A percentile compares a stretch with the other conserved stretches of the same genome.
These are phyloP conservation scores for Chaetomium fimeti DNA, from an alignment of 495 filamentous ascomycete species.

Conservation along the genomic window DNA sequence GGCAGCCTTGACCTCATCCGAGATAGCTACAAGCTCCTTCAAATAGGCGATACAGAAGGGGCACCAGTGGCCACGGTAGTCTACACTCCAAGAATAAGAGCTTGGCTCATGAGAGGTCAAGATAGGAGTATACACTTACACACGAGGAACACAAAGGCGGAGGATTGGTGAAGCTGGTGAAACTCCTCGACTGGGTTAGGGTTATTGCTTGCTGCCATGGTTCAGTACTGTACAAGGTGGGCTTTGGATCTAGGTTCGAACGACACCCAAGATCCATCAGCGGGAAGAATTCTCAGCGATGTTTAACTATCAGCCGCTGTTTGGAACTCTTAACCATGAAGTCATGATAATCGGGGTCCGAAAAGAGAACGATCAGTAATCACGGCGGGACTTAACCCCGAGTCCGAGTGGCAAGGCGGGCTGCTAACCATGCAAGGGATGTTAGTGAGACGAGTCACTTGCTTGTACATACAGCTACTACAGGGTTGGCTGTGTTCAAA, in stretches of 20 bases:
- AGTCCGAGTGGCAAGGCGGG: background rate
- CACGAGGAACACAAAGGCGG: background rate
- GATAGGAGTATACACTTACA: background rate
- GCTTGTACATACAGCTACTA: too few relatives aligned
- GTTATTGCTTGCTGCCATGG: background rate
- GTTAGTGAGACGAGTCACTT: too few relatives aligned
- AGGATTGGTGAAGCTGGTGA: background rate
- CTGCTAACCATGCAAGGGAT: background rate
- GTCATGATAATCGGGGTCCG: background rate
- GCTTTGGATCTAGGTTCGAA: background rate
- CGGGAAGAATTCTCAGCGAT: too few relatives aligned
- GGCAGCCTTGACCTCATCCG: background rate
- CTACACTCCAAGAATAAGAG: background rate
- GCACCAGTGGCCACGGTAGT: conserved; percentile 7
- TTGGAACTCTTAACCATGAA: background rate
- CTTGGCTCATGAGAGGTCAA: background rate
- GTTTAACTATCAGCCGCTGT: too few relatives aligned
- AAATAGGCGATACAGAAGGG: background rate
- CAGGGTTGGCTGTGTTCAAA: too few relatives aligned
- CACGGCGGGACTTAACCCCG: background rate
- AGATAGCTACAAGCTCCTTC: conserved; percentile 1
- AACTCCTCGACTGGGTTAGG: background rate
- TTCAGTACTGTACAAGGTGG: background rate
- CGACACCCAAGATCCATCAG: background rate
- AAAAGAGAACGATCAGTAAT: background rate